Evolutionary conservation across 306 rosid species (phyloP), one percentile per base, ranked within the genome.

Genomic region (Acacia acuminata): DNA sequence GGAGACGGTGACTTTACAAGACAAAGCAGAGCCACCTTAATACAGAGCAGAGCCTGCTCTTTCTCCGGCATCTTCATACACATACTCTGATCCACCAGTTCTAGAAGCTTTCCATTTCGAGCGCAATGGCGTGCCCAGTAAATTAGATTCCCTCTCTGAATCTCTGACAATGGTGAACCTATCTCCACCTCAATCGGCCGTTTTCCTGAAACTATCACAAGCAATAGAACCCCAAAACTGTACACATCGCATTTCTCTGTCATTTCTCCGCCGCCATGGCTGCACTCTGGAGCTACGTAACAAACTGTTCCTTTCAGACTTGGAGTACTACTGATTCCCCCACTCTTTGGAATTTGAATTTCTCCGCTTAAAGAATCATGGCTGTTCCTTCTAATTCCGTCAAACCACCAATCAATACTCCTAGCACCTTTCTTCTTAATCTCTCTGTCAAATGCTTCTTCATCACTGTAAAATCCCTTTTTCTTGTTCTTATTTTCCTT

Each of bases 251-350:
- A 87, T 77, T 87, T 92, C 73, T 96, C 99, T 0, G 96, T 89
- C 8, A 90, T 86, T 83, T 92, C 88, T 1, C 82, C 97, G 11
- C 82, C 94, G 11, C 87, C 96, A 13, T 82, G 73, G 0, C 93
- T 94, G 38, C 80, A 87, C 67, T 96, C 99, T 0, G 99, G 99
- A 44, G 99, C 99, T 75, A 88, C 90, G 71, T 96, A 96, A 76
- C 94, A 92, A 42, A 96, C 88, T 0, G 99, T 94, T 67, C 99
- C 99, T 75, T 98, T 88, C 91, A 88, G 85, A 79, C 99, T 96
- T 7, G 91, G 92, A 19, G 91, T 94, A 42, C 92, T 94, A 55
- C 92, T 95, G 27, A 90, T 67, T 20, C 89, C 95, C n/a, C 92
- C 90, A 76, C 98, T 92, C 86, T 82, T 88, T 0, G 83, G 84